Conservation (phyloP, 164 flowering plant genomes). For the Dillenia suffruticosa region DNA sequence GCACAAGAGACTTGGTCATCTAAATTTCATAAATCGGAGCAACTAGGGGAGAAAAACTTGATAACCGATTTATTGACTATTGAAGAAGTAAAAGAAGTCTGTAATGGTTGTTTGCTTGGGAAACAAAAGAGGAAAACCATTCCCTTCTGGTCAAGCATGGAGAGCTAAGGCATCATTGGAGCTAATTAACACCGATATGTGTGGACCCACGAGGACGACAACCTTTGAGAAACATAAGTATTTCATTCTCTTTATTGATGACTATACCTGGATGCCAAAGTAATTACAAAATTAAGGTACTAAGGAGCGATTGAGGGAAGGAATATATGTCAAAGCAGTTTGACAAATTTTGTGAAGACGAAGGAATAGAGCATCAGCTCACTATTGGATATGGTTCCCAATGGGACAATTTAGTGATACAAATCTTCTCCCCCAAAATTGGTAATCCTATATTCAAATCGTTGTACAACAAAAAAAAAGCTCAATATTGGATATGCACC, state of each 20-base stretch:
- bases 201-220: not conserved
- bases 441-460: too few relatives aligned
- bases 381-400: not conserved
- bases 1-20: not conserved
- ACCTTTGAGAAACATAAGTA: not conserved
- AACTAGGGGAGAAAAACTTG: not conserved
- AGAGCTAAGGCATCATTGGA: not conserved
- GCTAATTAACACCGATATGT: constrained; percentile 3
- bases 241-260: not conserved
- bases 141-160: not conserved
- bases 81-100: not conserved
- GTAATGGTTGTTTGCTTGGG: too few relatives aligned
- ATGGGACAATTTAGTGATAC: too few relatives aligned
- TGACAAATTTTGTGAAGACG: too few relatives aligned
- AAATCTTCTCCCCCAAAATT: too few relatives aligned
- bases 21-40: not conserved
- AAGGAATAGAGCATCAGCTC: not conserved
- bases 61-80: not conserved
- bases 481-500: not conserved
- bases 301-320: too few relatives aligned
- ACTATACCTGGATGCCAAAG: not conserved
- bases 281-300: too few relatives aligned
- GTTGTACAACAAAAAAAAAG: too few relatives aligned
- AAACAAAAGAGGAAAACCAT: too few relatives aligned
- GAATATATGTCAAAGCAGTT: too few relatives aligned